Evolutionary conservation across 2,329 filamentous ascomycete genomes (phyloP).

Genomic region (Talaromyces sp.): DNA sequence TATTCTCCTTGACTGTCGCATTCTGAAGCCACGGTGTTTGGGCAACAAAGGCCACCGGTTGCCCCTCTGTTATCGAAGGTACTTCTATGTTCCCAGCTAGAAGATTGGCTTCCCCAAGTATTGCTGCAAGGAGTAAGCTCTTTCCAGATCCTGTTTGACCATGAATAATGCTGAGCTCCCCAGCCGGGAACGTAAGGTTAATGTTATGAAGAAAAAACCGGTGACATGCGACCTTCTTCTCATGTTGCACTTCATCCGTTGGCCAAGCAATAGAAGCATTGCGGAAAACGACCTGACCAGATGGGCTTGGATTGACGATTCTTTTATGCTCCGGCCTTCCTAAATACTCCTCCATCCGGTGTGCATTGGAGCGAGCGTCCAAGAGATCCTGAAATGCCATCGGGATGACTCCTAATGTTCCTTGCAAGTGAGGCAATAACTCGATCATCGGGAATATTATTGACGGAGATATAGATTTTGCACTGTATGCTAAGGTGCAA

Average conservation of each 20-base stretch:
- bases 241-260: neutral
- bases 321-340: neutral
- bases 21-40: slow-evolving; percentile 85
- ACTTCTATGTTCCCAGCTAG: slow-evolving; percentile 57
- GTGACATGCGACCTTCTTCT: neutral
- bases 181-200: slow-evolving; percentile 60
- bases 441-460: slow-evolving; percentile 3
- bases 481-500: neutral
- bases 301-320: neutral
- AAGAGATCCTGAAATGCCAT: slow-evolving; percentile 3
- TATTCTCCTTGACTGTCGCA: slow-evolving; percentile 70
- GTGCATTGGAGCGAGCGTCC: neutral
- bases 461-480: neutral
- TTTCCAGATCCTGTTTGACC: slow-evolving; percentile 76
- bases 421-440: slow-evolving; percentile 2
- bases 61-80: slow-evolving; percentile 38
- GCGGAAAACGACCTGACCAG: neutral
- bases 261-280: slow-evolving; percentile 5
- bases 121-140: slow-evolving; percentile 65
- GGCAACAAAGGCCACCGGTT: slow-evolving; percentile 67
- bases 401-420: neutral
- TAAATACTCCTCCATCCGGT: neutral
- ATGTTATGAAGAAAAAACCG: slow-evolving; percentile 50
- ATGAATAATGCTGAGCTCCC: slow-evolving; percentile 68
- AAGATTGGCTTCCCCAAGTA: slow-evolving; percentile 71